A percentile compares a stretch with the other conserved stretches of the same genome.
These are phyloP conservation scores for Syncephalis plumigaleata DNA, from an alignment of 371 early-diverging fungal species.

Conservation along the genomic window DNA sequence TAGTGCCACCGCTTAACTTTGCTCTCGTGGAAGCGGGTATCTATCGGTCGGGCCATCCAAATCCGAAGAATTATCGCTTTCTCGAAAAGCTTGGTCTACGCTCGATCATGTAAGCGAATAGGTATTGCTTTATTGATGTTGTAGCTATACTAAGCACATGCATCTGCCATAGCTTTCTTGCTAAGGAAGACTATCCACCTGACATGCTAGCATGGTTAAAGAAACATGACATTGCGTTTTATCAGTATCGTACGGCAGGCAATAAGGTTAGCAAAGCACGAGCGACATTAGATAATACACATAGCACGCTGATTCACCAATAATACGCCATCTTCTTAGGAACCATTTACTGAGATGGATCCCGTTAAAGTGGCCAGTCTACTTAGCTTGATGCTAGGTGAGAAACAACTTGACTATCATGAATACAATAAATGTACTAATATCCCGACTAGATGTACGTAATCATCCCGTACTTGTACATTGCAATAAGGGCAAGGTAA, in stretches of 20 bases:
- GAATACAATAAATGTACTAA: not conserved
- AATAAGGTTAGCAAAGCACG: conserved; percentile 82
- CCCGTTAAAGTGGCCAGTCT: conserved; percentile 55
- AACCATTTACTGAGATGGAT: conserved; percentile 84
- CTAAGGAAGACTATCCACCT: conserved; percentile 62
- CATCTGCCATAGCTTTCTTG: conserved; percentile 30
- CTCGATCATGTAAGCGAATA: conserved; percentile 42
- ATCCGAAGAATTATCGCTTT: conserved; percentile 61
- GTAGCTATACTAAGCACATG: not conserved
- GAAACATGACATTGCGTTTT: conserved; percentile 46
- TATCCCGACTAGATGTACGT: conserved; percentile 24
- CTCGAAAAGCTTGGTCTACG: conserved; percentile 53
- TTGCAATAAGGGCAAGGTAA: conserved; percentile 85
- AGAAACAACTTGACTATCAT: not conserved
- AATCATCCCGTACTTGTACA: conserved; percentile 79
- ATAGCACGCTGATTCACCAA: not conserved
- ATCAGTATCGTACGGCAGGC: conserved; percentile 65
- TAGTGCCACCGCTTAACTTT: conserved; percentile 83
- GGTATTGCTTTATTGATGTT: not conserved
- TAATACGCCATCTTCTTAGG: conserved; percentile 19
- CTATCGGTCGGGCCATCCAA: conserved; percentile 77
- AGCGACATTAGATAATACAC: not conserved
- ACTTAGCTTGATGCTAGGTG: conserved; percentile 53
- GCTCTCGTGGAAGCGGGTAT: conserved; percentile 73
- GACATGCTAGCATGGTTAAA: conserved; percentile 62